These are phyloP conservation scores for Plasmodium malariae DNA, from an alignment of 169 alveolate genomes.

Conservation along the genomic window DNA sequence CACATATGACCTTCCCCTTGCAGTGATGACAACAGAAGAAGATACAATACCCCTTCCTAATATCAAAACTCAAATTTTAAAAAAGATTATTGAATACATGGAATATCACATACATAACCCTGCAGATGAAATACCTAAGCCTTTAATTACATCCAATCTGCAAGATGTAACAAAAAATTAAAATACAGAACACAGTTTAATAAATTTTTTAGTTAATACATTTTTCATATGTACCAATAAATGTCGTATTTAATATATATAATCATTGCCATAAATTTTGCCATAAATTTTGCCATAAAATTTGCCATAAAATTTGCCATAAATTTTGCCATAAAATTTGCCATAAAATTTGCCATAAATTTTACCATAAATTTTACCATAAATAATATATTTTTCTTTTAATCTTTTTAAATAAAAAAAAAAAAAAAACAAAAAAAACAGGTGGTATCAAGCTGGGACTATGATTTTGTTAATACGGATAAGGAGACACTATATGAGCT, in stretches of 20 bases:
- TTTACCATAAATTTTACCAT: too few relatives aligned
- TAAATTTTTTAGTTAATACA: too few relatives aligned
- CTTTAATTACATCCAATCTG: constrained; percentile 91
- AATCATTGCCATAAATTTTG: too few relatives aligned
- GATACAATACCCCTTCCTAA: constrained; percentile 95
- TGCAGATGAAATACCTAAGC: constrained; percentile 95
- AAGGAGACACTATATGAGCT: constrained; percentile 94
- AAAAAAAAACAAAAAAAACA: constrained; percentile 23
- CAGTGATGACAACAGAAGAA: constrained; percentile 80
- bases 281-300: too few relatives aligned
- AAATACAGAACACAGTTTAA: too few relatives aligned
- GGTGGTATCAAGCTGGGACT: constrained; percentile 94
- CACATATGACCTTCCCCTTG: background rate
- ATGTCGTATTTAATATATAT: too few relatives aligned
- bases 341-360: too few relatives aligned
- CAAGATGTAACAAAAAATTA: constrained; percentile 79
- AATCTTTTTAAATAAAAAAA: background rate
- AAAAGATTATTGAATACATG: constrained; percentile 94
- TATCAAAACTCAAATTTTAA: constrained; percentile 90
- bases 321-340: too few relatives aligned
- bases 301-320: too few relatives aligned
- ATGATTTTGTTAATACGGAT: constrained; percentile 93
- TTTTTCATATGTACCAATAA: too few relatives aligned
- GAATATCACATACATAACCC: constrained; percentile 92
- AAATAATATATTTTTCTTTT: constrained; percentile 7